Evolutionary conservation across 257 asterid species (phyloP).

Genomic region (Solanum clarkiae): DNA sequence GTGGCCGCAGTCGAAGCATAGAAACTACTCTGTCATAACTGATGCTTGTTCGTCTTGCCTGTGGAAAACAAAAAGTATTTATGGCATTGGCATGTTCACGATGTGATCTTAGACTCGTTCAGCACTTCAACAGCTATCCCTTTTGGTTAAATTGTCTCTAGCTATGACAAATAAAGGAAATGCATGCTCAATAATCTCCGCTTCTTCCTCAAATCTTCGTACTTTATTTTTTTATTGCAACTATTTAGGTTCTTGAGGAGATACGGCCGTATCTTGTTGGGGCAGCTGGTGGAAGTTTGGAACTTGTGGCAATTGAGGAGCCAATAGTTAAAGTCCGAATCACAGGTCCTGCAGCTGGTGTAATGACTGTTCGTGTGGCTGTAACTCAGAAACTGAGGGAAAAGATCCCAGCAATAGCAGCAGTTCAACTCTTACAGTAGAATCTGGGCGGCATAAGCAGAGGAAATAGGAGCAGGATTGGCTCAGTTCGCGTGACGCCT

Average conservation of each 20-base stretch:
- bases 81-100: not conserved
- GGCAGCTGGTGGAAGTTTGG: conserved; percentile 92
- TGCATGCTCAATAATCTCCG: not conserved
- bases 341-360: conserved; percentile 90
- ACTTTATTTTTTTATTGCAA: not conserved
- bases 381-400: conserved; percentile 91
- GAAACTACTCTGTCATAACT: not conserved
- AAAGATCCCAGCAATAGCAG: conserved; percentile 86
- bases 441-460: not conserved
- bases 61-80: not conserved
- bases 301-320: conserved; percentile 72
- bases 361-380: conserved; percentile 96
- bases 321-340: conserved; percentile 87
- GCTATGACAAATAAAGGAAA: not conserved
- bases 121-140: not conserved
- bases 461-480: not conserved
- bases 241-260: conserved; percentile 79
- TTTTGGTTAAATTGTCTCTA: not conserved
- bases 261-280: conserved; percentile 83
- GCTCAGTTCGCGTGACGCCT: not conserved
- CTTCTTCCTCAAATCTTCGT: not conserved
- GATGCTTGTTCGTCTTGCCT: not conserved
- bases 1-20: not conserved
- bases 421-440: conserved; percentile 79
- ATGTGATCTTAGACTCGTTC: not conserved